A percentile compares a stretch with the other conserved stretches of the same genome.
phyloP scores from a whole-genome alignment of 345 rosid genomes.

The Eucalyptus pauciflora region DNA sequence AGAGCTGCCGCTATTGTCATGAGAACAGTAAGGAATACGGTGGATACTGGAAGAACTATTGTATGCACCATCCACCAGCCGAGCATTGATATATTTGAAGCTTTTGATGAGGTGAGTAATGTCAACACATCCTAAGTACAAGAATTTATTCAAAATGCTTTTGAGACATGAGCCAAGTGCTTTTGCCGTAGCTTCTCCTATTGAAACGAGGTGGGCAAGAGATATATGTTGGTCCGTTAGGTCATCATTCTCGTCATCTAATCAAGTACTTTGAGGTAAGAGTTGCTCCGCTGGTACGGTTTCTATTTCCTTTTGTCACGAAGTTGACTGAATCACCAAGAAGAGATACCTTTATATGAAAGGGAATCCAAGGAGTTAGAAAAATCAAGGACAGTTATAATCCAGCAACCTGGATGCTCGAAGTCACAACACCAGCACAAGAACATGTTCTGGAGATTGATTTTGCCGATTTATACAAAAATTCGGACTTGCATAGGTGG shows the following conservation, averaged over 20 bases:
- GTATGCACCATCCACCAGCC: constrained; percentile 97
- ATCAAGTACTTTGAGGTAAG: constrained; percentile 37
- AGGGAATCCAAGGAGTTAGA: constrained; percentile 22
- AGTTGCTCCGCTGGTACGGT: background rate
- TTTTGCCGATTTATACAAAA: constrained; percentile 19
- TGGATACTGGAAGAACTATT: constrained; percentile 86
- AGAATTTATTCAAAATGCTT: background rate
- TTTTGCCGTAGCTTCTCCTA: constrained; percentile 21
- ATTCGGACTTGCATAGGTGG: constrained; percentile 27
- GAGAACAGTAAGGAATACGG: constrained; percentile 87
- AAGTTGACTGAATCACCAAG: background rate
- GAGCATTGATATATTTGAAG: constrained; percentile 84
- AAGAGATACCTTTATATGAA: background rate
- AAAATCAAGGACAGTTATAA: constrained; percentile 31
- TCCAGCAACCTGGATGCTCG: constrained; percentile 57
- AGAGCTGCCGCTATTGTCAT: constrained; percentile 96
- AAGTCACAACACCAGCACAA: constrained; percentile 24
- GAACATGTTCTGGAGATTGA: constrained; percentile 20
- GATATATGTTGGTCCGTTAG: constrained; percentile 42
- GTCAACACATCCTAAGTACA: background rate
- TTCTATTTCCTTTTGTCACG: background rate
- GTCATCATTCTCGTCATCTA: constrained; percentile 22
- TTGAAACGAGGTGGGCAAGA: constrained; percentile 42
- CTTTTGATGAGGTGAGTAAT: constrained; percentile 73
- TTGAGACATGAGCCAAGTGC: background rate